Base-by-base conservation (phyloP, 352 stramenopile genomes). In the Pythium myriotylum region DNA sequence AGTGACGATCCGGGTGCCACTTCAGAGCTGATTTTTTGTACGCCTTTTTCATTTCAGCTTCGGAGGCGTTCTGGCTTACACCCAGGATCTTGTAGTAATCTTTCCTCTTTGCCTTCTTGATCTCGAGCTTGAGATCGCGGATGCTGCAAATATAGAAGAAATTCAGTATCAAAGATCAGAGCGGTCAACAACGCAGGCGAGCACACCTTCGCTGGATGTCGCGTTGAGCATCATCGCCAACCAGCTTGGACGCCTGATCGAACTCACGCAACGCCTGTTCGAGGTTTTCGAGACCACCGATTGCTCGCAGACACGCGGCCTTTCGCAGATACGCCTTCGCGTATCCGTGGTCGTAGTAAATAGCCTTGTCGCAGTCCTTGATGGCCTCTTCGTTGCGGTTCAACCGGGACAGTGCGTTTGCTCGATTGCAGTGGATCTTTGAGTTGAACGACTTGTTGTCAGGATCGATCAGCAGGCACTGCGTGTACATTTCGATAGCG, bases 11-110 rank as follows among this genome's bases (percentile, higher is more conserved):
- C 22, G 97, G 97, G 83, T 99, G 97, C 65, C 88, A 98, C 70
- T 97, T 90, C 13, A 99, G 79, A 27, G 96, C 94, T 57, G 81
- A 63, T 74, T 95, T 96, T 65, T 95, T 89, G 79, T 98, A 99
- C 5, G 97, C 94, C 72, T 98, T 99, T 81, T 99, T 99, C 60
- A 99, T 99, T 67, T 99, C 95, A 2, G 77, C 78, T 32, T 97
- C 85, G 6, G 84, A 88, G 13, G 96, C 82, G 49, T 42, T 82
- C 69, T 91, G 86, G 13, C 74, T 52, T 20, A 94, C 94, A 50
- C 88, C 86, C 62, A 94, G 62, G 52, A 94, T 96, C 68, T 97
- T 95, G 80, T 99, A 99, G 42, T 97, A 98, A 74, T 99, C 89
- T 71, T 98, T 98, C 62, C 93, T 81, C 67, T 97, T 97, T n/a